phyloP scores from a whole-genome alignment of 352 stramenopile genomes.

The Phytophthora rubi region DNA sequence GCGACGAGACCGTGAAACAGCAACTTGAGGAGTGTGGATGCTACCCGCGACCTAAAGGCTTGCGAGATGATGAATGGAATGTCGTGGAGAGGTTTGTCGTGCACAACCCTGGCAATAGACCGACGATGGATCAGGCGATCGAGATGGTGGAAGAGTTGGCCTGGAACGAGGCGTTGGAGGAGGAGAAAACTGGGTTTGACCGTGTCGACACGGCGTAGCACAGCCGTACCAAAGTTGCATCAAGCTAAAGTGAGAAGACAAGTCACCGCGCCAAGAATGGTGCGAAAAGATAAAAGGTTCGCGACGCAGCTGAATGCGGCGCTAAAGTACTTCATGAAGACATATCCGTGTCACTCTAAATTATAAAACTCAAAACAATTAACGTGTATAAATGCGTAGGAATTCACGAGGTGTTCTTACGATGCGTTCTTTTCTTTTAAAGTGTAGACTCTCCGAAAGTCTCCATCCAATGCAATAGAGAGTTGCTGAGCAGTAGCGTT shows the following conservation, averaged over 20 bases:
- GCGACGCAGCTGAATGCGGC: too few relatives aligned
- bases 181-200: background rate
- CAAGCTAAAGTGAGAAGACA: background rate
- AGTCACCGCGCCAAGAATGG: too few relatives aligned
- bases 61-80: constrained; percentile 36
- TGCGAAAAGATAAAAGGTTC: too few relatives aligned
- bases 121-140: constrained; percentile 24
- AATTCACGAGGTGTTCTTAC: too few relatives aligned
- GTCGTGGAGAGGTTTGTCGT: constrained; percentile 28
- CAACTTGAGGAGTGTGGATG: constrained; percentile 11
- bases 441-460: too few relatives aligned
- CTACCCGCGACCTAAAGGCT: constrained; percentile 26
- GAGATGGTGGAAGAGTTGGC: constrained; percentile 33
- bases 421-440: too few relatives aligned
- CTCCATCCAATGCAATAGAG: too few relatives aligned
- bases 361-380: too few relatives aligned
- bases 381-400: too few relatives aligned
- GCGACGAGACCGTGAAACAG: constrained; percentile 19
- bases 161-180: constrained; percentile 19
- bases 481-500: too few relatives aligned
- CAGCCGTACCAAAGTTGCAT: background rate
- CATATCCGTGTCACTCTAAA: too few relatives aligned
- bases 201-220: constrained; percentile 2
- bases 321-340: too few relatives aligned
- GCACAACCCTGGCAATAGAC: constrained; percentile 22